Conservation (phyloP, 1,284 basidiomycete genomes). For the Trametes sp. region DNA sequence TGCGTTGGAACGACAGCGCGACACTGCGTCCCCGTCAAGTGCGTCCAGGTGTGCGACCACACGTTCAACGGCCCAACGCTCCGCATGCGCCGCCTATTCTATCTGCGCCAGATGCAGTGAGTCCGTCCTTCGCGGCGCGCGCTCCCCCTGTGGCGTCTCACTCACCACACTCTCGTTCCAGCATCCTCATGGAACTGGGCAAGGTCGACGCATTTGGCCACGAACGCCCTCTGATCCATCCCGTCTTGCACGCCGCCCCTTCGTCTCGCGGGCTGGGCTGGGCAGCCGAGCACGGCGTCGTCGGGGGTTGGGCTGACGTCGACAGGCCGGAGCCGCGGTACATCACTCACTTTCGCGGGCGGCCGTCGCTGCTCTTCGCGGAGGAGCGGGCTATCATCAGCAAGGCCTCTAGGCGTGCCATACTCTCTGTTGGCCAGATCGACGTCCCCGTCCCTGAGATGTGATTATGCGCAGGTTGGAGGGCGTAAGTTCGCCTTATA, state of each 20-base stretch:
- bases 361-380: background rate
- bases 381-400: background rate
- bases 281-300: conserved; percentile 2
- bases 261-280: background rate
- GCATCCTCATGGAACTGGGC: conserved; percentile 4
- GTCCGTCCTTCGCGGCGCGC: background rate
- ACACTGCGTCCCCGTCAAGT: background rate
- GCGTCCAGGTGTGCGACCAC: conserved; percentile 2
- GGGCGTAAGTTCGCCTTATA: too few species aligned
- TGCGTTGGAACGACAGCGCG: too few species aligned
- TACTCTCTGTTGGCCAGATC: background rate
- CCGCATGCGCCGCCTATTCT: background rate
- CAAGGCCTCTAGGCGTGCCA: background rate
- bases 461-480: too few species aligned
- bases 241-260: background rate
- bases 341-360: conserved; percentile 7
- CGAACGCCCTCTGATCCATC: background rate
- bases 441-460: background rate
- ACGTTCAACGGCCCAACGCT: conserved; percentile 4
- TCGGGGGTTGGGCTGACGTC: conserved; percentile 3
- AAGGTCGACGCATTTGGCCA: background rate
- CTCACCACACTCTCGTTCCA: background rate
- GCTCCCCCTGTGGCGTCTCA: too few species aligned
- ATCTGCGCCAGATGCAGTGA: conserved; percentile 15
- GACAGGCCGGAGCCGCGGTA: conserved; percentile 7